Base-by-base conservation (phyloP, 805 yeast species). In the Cyberlindnera mississippiensis region DNA sequence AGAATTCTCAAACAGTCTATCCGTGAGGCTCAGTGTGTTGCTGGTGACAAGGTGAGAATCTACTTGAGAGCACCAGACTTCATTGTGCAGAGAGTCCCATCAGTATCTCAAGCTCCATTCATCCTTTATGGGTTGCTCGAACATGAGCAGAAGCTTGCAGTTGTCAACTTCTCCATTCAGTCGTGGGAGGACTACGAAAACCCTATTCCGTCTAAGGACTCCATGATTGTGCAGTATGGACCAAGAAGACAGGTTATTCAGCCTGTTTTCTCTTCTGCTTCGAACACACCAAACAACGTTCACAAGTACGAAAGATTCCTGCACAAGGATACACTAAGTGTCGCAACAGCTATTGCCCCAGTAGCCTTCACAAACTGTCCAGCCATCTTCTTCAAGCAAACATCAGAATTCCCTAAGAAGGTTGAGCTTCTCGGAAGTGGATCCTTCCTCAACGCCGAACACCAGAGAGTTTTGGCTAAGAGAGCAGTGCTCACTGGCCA, bases 401-500 rank as follows among this genome's bases (percentile, higher is more conserved):
- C 70, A 3, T 57, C 67, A 2, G 70, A 66, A 20, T 78, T 76
- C 24, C 57, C 65, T 14, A 65, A 60, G 43, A 66, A 72, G 28
- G 53, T 84, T 34, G 82, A 81, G 55, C 73, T 95, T 34, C 71
- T 91, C 20, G 99, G 96, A 4, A 85, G 85, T 49, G 99, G 99
- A 33, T 78, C 96, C 0, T 85, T 89, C 70, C 72, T 85, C 56
- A 87, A 87, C 60, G 76, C 90, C 33, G 96, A 93, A 64, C 86
- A 84, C 57, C 75, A 82, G 12, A 77, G 98, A 63, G 74, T 91
- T 19, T 60, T 90, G 41, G 96, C 95, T 26, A 89, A 91, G 73
- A 77, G 98, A 61, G 82, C 83, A 4, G 80, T 93, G 6, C 68
- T 93, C 41, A 93, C 98, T 0, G 99, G 99, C 43, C 89, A 88